These are phyloP conservation scores for Abortiporus biennis DNA, from an alignment of 1,284 basidiomycete genomes.

Conservation along the genomic window DNA sequence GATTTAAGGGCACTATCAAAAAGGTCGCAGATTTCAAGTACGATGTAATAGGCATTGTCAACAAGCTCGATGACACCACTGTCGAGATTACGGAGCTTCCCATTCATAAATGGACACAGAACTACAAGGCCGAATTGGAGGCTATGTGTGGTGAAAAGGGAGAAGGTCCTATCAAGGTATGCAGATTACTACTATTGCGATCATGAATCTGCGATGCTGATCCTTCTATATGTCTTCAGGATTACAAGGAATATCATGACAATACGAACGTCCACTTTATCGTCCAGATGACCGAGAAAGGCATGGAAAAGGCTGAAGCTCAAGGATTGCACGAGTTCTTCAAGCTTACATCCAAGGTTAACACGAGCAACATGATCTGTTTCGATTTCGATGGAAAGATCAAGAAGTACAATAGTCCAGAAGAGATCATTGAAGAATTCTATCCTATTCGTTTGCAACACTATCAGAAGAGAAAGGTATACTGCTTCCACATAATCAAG, in stretches of 20 bases:
- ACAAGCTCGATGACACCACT: slow-evolving; percentile 81
- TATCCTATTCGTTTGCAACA: slow-evolving; percentile 86
- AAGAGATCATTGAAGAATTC: slow-evolving; percentile 93
- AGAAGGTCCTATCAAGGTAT: slow-evolving; percentile 60
- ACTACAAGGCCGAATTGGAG: slow-evolving; percentile 90
- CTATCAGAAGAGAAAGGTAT: slow-evolving; percentile 93
- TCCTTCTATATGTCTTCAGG: slow-evolving; percentile 39
- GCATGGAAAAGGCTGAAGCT: slow-evolving; percentile 81
- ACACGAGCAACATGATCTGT: slow-evolving; percentile 96
- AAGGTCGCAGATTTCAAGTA: slow-evolving; percentile 81
- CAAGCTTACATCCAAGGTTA: slow-evolving; percentile 82
- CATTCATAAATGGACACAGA: slow-evolving; percentile 92
- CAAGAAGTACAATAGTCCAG: slow-evolving; percentile 86
- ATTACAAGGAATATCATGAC: slow-evolving; percentile 95
- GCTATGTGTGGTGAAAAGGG: slow-evolving; percentile 71
- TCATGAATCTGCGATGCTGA: not conserved
- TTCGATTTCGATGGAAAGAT: slow-evolving; percentile 97
- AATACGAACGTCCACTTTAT: slow-evolving; percentile 91
- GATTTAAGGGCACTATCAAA: slow-evolving; percentile 88
- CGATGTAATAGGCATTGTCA: slow-evolving; percentile 74
- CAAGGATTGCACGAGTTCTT: slow-evolving; percentile 91
- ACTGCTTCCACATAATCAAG: slow-evolving; percentile 12
- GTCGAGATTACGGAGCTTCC: slow-evolving; percentile 96
- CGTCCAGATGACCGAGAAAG: slow-evolving; percentile 76
- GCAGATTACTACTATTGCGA: not conserved